Evolutionary conservation across 1,284 basidiomycete species (phyloP), one percentile per base, ranked within the genome.

Genomic region (Ustilago shanxiensis): DNA sequence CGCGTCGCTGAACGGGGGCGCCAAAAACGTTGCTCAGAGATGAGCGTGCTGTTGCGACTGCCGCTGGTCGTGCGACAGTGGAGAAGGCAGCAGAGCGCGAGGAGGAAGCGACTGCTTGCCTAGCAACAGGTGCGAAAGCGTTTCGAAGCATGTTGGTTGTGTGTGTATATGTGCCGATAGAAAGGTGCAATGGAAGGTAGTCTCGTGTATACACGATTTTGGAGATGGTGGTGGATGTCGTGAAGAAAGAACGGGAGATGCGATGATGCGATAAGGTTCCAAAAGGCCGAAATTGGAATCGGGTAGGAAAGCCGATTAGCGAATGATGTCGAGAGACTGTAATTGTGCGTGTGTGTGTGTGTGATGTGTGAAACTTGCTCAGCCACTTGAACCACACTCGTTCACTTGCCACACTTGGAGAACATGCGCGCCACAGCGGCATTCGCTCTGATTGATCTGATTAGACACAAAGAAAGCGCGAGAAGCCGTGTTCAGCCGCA

Each of bases 1-100:
- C 63, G 35, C 81, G 69, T 37, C 65, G 59, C 70, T 80, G 79
- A 16, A 62, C 64, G 44, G 68, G 29, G 1, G 72, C 52, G 53
- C 53, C 65, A 45, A 77, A 73, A 49, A 66, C 69, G 60, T 37
- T 62, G 26, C 50, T 28, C 1, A 63, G 29, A 49, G 47, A 22
- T 24, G 70, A 31, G 33, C 74, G 63, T 18, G 75, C 53, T 5
- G 52, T 60, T 37, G 75, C 66, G 24, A 65, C 60, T n/a, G 54
- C 60, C 5, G 72, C 53, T 20, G 79, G 76, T 64, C 72, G 65
- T 52, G 76, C 75, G 37, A 67, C 68, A 24, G 62, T 68, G 11
- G 67, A 68, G 58, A 79, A 72, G 22, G 57, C 64, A 18, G 68
- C 72, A 9, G 66, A 20, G 39, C 75, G 60, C 9, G 67, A 73